These are phyloP conservation scores for Davidsoniella virescens DNA, from an alignment of 2,329 filamentous ascomycete species.

Conservation along the genomic window DNA sequence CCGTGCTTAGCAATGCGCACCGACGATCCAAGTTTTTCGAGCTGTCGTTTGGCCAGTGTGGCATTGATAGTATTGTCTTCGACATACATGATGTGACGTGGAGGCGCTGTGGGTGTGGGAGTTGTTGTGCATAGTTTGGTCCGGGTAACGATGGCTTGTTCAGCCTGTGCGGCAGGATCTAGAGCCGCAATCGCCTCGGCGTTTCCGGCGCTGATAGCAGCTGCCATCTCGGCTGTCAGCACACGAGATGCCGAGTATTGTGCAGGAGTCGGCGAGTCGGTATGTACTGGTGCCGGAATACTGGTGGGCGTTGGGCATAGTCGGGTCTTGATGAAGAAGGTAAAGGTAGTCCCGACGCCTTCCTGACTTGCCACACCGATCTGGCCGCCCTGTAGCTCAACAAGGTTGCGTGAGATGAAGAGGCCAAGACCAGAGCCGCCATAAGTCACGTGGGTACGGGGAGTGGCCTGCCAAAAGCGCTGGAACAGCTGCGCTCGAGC, in stretches of 20 bases:
- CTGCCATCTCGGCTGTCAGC: too few species aligned
- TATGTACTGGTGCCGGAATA: too few species aligned
- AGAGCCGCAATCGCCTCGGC: constrained; percentile 5
- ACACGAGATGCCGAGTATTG: too few species aligned
- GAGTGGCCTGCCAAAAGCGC: constrained; percentile 51
- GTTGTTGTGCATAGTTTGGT: neutral
- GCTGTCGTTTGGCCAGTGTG: constrained; percentile 43
- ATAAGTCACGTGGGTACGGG: constrained; percentile 55
- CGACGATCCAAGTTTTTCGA: constrained; percentile 43
- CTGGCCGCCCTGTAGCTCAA: constrained; percentile 62
- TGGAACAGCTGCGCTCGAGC: constrained; percentile 52
- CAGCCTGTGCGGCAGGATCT: constrained; percentile 18
- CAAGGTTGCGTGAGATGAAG: constrained; percentile 62
- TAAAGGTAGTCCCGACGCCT: constrained; percentile 57
- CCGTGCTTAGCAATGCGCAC: constrained; percentile 50
- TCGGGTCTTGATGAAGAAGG: constrained; percentile 57
- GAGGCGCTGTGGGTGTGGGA: constrained; percentile 17
- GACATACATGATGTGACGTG: constrained; percentile 44
- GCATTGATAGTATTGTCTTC: constrained; percentile 56
- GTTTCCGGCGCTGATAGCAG: neutral
- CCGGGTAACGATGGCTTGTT: constrained; percentile 11
- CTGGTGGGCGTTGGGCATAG: constrained; percentile 25
- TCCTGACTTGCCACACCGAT: constrained; percentile 54
- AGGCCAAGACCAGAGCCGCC: constrained; percentile 54
- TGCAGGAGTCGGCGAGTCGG: too few species aligned